Evolutionary conservation across 2,329 filamentous ascomycete species (phyloP).

Genomic region (Scedosporium boydii): DNA sequence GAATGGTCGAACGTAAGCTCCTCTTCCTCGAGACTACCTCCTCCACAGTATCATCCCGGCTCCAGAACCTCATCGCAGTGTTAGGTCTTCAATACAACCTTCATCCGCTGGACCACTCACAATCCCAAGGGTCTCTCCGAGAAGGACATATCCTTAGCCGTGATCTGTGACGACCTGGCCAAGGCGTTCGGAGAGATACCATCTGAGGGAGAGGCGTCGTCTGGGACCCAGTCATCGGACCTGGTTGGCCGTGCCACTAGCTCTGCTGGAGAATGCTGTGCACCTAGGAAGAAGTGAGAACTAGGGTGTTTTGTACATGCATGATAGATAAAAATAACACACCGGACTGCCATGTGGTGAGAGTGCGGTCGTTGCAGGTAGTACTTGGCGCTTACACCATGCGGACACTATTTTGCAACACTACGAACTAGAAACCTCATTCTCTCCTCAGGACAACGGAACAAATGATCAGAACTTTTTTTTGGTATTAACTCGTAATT

Average conservation of each 20-base stretch:
- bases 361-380: neutral
- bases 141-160: constrained; percentile 54
- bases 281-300: constrained; percentile 31
- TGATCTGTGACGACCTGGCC: constrained; percentile 51
- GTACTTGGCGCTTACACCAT: too few relatives aligned
- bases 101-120: constrained; percentile 67
- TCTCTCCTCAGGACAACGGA: neutral
- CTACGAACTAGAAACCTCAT: too few relatives aligned
- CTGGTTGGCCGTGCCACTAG: constrained; percentile 36
- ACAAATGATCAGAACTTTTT: constrained; percentile 1
- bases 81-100: constrained; percentile 60
- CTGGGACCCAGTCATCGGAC: constrained; percentile 26
- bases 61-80: neutral
- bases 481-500: constrained; percentile 12
- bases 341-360: neutral
- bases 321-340: neutral
- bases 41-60: neutral
- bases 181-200: constrained; percentile 44
- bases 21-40: neutral
- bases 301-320: neutral
- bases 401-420: too few relatives aligned
- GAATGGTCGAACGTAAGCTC: constrained; percentile 63
- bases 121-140: constrained; percentile 53
- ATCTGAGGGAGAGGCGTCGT: constrained; percentile 15
- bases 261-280: constrained; percentile 44